Evolutionary conservation across 2,329 filamentous ascomycete genomes (phyloP), one percentile per base, ranked within the genome.

Genomic region (Neonectria coccinea): DNA sequence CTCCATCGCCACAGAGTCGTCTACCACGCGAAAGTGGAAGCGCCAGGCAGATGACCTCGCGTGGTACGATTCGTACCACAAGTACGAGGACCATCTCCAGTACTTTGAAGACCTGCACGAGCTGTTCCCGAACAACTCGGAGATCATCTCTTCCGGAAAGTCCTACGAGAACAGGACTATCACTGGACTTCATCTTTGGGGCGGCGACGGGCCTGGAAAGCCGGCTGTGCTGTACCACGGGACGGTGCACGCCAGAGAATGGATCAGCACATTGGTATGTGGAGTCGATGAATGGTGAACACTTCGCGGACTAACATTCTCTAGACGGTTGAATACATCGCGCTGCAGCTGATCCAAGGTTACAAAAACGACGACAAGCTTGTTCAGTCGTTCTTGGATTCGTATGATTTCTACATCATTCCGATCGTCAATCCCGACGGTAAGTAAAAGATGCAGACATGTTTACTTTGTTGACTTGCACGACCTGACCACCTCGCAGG

Each of bases 231-330:
- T 86, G 20, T 82, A 82, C 65, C 85, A 87, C 63, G 81, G 82
- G 20, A 86, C 82, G 48, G 82, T 85, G 1, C 85, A 88, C 70
- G 83, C 84, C 9, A 78, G 85, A 36, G 84, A 87, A 75, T 87
- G 85, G 85, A 86, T 87, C 52, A 80, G 81, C 18, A 80, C 83
- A 0, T 82, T 83, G 66, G 82, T 84, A 85, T 90, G 80, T 91
- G 22, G 14, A 9, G 1, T 2, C 4, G 42, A 16, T 36, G 22
- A 7, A 8, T 14, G 2, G 25, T 2, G 7, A 25, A 4, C 14
- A 16, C 5, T 9, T 12, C 12, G 25, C 2, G 41, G 2, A 27
- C 8, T 42, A 2, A 22, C 54, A 66, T 27, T 16, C 31, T 42
- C 51, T 48, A 77, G 76, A 77, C 77, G 7, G 76, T 80, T 12